Evolutionary conservation across 2,329 filamentous ascomycete genomes (phyloP).

Genomic region (Aureobasidium uvarum): DNA sequence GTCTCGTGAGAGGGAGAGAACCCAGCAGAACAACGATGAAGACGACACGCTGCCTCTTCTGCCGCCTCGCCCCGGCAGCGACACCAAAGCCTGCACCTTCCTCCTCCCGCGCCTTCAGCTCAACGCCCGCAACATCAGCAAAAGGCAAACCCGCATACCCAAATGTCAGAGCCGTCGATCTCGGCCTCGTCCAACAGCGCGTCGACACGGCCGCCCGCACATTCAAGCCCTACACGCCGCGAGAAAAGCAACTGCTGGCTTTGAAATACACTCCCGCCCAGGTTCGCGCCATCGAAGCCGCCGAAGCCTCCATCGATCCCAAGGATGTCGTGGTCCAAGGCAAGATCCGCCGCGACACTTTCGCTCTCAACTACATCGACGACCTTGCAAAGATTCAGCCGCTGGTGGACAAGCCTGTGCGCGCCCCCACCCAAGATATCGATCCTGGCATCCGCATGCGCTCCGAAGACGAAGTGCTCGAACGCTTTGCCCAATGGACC

Average conservation of each 20-base stretch:
- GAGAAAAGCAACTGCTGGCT: slow-evolving; percentile 62
- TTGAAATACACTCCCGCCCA: slow-evolving; percentile 77
- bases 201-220: slow-evolving; percentile 36
- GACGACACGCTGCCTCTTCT: slow-evolving; percentile 45
- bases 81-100: slow-evolving; percentile 28
- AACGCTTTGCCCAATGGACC: slow-evolving; percentile 53
- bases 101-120: slow-evolving; percentile 42
- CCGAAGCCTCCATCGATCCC: slow-evolving; percentile 71
- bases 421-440: slow-evolving; percentile 48
- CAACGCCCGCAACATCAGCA: slow-evolving; percentile 39
- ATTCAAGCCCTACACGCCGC: slow-evolving; percentile 64
- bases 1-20: background rate
- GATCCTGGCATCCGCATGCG: slow-evolving; percentile 61
- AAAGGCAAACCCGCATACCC: slow-evolving; percentile 45
- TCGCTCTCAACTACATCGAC: slow-evolving; percentile 73
- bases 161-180: slow-evolving; percentile 46
- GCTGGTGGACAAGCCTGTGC: slow-evolving; percentile 65
- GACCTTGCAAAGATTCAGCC: slow-evolving; percentile 77
- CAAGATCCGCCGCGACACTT: slow-evolving; percentile 67
- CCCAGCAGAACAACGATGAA: slow-evolving; percentile 29
- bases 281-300: slow-evolving; percentile 75
- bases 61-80: slow-evolving; percentile 35
- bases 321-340: slow-evolving; percentile 73
- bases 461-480: slow-evolving; percentile 59
- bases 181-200: slow-evolving; percentile 32